Evolutionary conservation across 768 basidiomycete species (phyloP), one percentile per base, ranked within the genome.

Genomic region (Tephrocybe rancida): DNA sequence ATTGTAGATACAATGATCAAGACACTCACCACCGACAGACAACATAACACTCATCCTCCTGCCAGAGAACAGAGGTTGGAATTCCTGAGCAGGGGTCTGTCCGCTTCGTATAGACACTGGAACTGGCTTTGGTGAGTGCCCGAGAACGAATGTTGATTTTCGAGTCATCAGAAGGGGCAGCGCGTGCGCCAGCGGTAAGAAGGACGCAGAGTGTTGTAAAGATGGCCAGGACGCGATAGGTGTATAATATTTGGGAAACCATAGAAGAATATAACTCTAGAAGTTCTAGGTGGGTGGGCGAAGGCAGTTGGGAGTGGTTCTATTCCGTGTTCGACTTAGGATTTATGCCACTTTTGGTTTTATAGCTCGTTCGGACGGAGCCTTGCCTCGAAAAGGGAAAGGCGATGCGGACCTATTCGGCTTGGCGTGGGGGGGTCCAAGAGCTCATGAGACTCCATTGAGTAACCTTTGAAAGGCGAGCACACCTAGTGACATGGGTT

Each of bases 111-210:
- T 27, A 44, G 2, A 18, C 25, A 18, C 27, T 44, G 6, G 26
- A 4, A n/a, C 44, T 30, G n/a, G 44, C 44, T n/a, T 44, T 44
- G 5, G 44, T 18, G 27, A 44, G 44, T 14, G 25, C 44, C 9
- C 44, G 44, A 27, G 44, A 44, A n/a, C 44, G 44, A n/a, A 44
- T 44, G 18, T 44, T 44, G 26, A 44, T 44, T 44, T 30, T 44
- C 4, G 25, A 44, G 25, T 44, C 44, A 26, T 44, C 44, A 9
- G 44, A 29, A 27, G 44, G 44, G 5, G 44, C 44, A n/a, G 44
- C 44, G n/a, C 3, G 14, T 10, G 24, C 27, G 10, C 26, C 29
- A 1, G 24, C 18, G 44, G 26, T 13, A n/a, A 44, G 10, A 14
- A 44, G 7, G 26, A 44, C 16, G 35, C 4, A 18, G 18, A 44